Conservation (phyloP, 495 filamentous ascomycete genomes). For the Massariosphaeria phaeospora region DNA sequence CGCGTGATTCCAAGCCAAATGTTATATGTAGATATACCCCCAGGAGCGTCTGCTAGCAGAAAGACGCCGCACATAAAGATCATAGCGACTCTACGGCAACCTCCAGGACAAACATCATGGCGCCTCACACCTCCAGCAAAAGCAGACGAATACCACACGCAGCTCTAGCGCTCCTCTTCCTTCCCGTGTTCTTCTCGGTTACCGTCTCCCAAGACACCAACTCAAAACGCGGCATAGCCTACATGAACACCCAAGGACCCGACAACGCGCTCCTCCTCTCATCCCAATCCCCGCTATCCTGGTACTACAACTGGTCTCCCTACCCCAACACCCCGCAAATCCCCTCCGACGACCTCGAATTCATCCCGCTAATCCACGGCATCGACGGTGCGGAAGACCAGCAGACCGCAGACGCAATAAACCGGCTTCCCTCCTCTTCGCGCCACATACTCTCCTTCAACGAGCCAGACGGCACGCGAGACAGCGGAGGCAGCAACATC, state of each 20-base stretch:
- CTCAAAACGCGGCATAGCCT: constrained; percentile 27
- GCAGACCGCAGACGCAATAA: background rate
- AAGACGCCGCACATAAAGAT: no score
- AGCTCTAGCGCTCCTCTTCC: no score
- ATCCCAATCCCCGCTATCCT: constrained; percentile 8
- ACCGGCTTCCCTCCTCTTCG: constrained; percentile 2
- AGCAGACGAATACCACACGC: no score
- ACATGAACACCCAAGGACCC: constrained; percentile 9
- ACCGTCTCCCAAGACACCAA: constrained; percentile 1
- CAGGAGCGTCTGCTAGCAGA: no score
- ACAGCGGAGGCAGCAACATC: constrained; percentile 11
- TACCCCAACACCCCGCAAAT: constrained; percentile 6
- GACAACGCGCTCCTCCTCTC: constrained; percentile 21
- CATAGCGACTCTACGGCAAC: no score
- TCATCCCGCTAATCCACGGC: constrained; percentile 24
- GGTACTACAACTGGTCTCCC: constrained; percentile 28
- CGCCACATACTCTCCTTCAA: constrained; percentile 20
- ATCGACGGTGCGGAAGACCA: constrained; percentile 6
- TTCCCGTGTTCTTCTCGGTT: background rate
- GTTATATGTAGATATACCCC: background rate
- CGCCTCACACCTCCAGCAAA: no score
- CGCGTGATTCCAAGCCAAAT: background rate
- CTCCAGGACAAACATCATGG: no score
- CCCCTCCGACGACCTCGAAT: constrained; percentile 12
- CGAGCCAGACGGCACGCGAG: constrained; percentile 21